Conservation (phyloP, 148 eudicot species). For the Cornus florida region DNA sequence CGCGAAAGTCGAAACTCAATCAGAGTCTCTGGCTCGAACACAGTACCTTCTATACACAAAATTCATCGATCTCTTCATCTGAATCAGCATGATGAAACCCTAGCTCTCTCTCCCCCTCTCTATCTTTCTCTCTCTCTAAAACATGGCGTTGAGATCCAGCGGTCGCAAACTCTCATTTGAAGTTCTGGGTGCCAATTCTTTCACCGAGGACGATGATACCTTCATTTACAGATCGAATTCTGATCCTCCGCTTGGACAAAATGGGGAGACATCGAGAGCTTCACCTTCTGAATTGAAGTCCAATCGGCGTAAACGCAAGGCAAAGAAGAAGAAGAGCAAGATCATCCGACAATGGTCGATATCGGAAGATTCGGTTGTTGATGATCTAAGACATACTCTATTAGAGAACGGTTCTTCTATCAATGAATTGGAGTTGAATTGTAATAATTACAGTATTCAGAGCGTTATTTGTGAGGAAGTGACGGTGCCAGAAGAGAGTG, state of each 20-base stretch:
- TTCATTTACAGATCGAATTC: constrained; percentile 45
- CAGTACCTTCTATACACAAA: no score
- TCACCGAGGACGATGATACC: constrained; percentile 22
- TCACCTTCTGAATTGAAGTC: constrained; percentile 6
- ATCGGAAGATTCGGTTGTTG: constrained; percentile 12
- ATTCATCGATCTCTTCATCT: background rate
- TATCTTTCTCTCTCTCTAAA: background rate
- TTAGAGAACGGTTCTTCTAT: background rate
- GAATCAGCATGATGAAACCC: constrained; percentile 5
- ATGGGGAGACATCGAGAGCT: constrained; percentile 13
- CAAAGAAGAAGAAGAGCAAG: constrained; percentile 38
- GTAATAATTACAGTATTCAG: constrained; percentile 12
- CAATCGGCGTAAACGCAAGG: constrained; percentile 38
- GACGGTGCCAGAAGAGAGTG: constrained; percentile 29
- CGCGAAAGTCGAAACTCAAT: background rate
- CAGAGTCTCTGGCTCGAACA: background rate
- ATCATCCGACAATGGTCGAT: background rate
- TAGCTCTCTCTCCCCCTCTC: background rate
- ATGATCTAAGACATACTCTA: background rate
- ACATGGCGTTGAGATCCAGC: constrained; percentile 55
- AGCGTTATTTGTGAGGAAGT: constrained; percentile 32
- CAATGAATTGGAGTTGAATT: constrained; percentile 12
- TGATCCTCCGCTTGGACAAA: constrained; percentile 21
- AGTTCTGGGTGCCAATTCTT: constrained; percentile 30
- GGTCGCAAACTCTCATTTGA: constrained; percentile 71